A percentile compares a stretch with the other conserved stretches of the same genome.
Conservation (phyloP, 2,329 filamentous ascomycete species). For the Macrophomina tecta region DNA sequence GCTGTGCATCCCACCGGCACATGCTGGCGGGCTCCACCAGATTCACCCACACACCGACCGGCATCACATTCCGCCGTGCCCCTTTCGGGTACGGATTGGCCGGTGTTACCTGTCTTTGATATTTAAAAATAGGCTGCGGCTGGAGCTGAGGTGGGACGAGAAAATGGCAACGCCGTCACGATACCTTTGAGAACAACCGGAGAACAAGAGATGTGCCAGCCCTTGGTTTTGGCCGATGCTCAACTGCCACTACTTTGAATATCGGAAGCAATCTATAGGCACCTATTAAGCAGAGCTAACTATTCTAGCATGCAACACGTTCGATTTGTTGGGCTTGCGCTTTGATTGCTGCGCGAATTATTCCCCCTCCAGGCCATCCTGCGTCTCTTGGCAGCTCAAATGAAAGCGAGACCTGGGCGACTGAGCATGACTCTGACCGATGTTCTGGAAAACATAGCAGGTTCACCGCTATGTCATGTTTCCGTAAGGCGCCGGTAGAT, state of each 20-base stretch:
- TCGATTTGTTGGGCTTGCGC: neutral
- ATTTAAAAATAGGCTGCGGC: neutral
- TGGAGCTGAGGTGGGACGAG: neutral
- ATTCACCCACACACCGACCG: neutral
- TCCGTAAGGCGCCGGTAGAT: neutral
- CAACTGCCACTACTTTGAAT: neutral
- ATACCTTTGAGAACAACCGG: neutral
- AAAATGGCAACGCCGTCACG: neutral
- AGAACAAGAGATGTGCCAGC: neutral
- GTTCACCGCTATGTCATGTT: slow-evolving; percentile 2
- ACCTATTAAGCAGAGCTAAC: neutral
- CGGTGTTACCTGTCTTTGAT: neutral
- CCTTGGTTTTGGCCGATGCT: too few species aligned
- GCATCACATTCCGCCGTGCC: neutral
- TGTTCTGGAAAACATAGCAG: neutral
- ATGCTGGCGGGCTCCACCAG: neutral
- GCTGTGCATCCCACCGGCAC: neutral
- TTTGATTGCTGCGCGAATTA: neutral
- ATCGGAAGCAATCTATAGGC: neutral
- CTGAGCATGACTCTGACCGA: slow-evolving; percentile 6
- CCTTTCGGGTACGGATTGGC: neutral
- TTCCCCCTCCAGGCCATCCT: neutral
- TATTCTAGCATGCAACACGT: neutral
- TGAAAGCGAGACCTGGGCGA: neutral
- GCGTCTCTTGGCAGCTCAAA: neutral